These are phyloP conservation scores for Monilinia fructigena DNA, from an alignment of 2,329 filamentous ascomycete genomes.

Conservation along the genomic window DNA sequence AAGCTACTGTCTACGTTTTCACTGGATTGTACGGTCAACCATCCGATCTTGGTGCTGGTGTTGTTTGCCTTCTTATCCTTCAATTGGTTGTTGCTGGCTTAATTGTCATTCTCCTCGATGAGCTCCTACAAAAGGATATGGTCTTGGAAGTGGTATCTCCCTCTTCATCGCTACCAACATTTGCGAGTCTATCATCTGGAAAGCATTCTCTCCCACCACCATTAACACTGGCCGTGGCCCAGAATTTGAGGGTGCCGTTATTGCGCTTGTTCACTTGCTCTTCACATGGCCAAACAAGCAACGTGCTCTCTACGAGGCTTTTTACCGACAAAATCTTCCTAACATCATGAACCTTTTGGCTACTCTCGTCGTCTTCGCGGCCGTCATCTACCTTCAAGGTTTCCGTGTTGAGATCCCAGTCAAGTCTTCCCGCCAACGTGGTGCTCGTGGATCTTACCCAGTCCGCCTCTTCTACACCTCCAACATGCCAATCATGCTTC, in stretches of 20 bases:
- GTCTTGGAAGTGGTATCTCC: constrained; percentile 96
- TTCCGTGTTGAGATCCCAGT: constrained; percentile 99
- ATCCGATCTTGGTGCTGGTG: constrained; percentile 93
- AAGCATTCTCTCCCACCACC: constrained; percentile 98
- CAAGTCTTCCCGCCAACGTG: constrained; percentile 98
- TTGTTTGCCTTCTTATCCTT: constrained; percentile 96
- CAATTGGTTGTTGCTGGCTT: constrained; percentile 96
- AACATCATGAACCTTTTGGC: constrained; percentile 99
- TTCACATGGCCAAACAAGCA: constrained; percentile 99
- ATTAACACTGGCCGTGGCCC: constrained; percentile 99
- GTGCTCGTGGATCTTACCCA: constrained; percentile 96
- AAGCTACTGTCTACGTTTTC: constrained; percentile 97
- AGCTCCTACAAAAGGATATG: constrained; percentile 99
- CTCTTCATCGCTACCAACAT: constrained; percentile 99
- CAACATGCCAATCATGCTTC: constrained; percentile 99
- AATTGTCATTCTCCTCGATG: constrained; percentile 98
- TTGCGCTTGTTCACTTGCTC: constrained; percentile 95
- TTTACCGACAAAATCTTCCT: constrained; percentile 98
- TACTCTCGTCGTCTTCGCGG: constrained; percentile 88
- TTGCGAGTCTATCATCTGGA: constrained; percentile 99
- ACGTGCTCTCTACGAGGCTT: constrained; percentile 94
- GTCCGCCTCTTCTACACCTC: constrained; percentile 99
- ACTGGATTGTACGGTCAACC: constrained; percentile 97
- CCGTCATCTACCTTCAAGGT: constrained; percentile 98
- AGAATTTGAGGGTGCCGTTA: constrained; percentile 97